Base-by-base conservation (phyloP, 169 alveolate species). In the Babesia microti region DNA sequence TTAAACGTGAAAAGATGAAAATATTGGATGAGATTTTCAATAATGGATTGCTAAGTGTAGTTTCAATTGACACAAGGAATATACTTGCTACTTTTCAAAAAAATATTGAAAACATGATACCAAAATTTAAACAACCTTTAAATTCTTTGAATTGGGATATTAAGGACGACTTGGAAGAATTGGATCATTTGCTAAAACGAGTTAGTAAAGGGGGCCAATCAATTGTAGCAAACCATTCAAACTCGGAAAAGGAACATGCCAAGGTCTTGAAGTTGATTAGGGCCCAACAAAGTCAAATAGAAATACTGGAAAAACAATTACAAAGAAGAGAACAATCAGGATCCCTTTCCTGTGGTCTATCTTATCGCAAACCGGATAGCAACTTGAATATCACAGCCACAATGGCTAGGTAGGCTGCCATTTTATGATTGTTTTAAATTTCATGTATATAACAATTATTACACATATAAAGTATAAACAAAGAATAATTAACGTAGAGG, bases 351-450 rank as follows among this genome's bases (percentile, higher is more conserved):
- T 76, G 78, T 47, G 81, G 79, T 11, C 36, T 76, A 30, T 53
- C 85, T 11, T 76, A 76, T 53, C 46, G 85, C 24, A 69, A 69
- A 44, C 85, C 85, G 21, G 61, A 68, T 28, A 69, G 78, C 6
- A 76, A 76, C 49, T 42, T 76, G 15, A 76, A 69, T 33, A 41
- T 76, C 21, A 33, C 81, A 53, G 57, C n/a, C 63, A 66, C 17
- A 45, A 46, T 37, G 24, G 33, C 9, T 24, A 17, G 17, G 11
- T 41, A 6, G 70, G 70, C 15, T 41, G 55, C 2, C 17, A 26
- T n/a, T 60, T 46, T 27, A 0, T 50, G 70, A 46, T 46, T 3
- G 53, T 57, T 6, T 27, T 26, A 0, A 24, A 6, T 14, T 5
- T 15, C 0, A 27, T n/a, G 6, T 12, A 7, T 6, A 0, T 33